Evolutionary conservation across 1,139 yeast genomes (phyloP).

Genomic region (Arxiozyma slooffiae): DNA sequence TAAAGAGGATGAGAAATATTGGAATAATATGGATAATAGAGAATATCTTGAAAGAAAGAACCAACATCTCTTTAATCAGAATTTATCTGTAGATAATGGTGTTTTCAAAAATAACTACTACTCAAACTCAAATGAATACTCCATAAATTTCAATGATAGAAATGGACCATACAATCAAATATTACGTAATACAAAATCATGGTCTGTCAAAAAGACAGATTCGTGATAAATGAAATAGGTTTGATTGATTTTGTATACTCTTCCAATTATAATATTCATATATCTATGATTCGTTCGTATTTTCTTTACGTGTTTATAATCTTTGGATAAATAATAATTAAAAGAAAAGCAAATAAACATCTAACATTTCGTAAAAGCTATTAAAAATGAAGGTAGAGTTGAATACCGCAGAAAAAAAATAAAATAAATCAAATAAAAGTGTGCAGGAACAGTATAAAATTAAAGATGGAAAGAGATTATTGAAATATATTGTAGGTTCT

Average conservation of each 20-base stretch:
- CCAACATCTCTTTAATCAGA: constrained; percentile 7
- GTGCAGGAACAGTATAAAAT: too few relatives aligned
- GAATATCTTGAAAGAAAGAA: constrained; percentile 14
- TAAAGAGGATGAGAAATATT: constrained; percentile 7
- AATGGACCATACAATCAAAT: constrained; percentile 1
- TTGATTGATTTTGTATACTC: background rate
- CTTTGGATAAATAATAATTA: too few relatives aligned
- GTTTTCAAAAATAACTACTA: background rate
- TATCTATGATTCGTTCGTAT: too few relatives aligned
- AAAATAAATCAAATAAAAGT: too few relatives aligned
- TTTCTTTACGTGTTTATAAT: too few relatives aligned
- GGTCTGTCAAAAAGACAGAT: constrained; percentile 1
- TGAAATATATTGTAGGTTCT: too few relatives aligned
- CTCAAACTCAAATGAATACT: background rate
- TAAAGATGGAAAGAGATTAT: too few relatives aligned
- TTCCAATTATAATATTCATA: too few relatives aligned
- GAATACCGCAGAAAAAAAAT: too few relatives aligned
- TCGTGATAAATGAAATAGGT: background rate
- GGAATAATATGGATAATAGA: constrained; percentile 14
- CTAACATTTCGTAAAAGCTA: too few relatives aligned
- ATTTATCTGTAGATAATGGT: background rate
- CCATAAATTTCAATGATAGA: background rate
- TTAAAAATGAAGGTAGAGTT: too few relatives aligned
- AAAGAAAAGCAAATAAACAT: too few relatives aligned
- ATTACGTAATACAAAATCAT: constrained; percentile 5